These are phyloP conservation scores for Pseudocercospora eumusae DNA, from an alignment of 2,329 filamentous ascomycete species.

Conservation along the genomic window DNA sequence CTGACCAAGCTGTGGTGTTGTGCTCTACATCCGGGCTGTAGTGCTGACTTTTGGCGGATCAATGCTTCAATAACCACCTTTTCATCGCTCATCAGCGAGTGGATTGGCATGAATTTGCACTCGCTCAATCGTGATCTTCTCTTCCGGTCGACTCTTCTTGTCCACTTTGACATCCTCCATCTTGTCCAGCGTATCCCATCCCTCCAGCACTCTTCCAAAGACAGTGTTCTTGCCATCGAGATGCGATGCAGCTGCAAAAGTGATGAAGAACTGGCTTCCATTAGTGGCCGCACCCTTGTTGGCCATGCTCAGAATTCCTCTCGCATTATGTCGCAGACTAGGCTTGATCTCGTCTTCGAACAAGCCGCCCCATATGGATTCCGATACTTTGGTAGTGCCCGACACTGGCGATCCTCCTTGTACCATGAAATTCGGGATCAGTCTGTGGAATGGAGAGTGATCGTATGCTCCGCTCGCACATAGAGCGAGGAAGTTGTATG, in stretches of 20 bases:
- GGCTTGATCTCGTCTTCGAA: constrained; percentile 82
- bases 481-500: constrained; percentile 84
- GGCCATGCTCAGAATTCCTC: constrained; percentile 91
- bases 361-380: constrained; percentile 68
- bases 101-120: constrained; percentile 80
- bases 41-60: too few species aligned
- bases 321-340: constrained; percentile 81
- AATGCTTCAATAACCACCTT: not conserved
- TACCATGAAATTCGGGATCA: constrained; percentile 79
- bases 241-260: constrained; percentile 75
- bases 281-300: constrained; percentile 93
- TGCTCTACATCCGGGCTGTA: too few species aligned
- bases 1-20: too few species aligned
- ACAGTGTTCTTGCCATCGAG: constrained; percentile 83
- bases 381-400: constrained; percentile 45
- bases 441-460: constrained; percentile 73
- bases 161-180: constrained; percentile 73
- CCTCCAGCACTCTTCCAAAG: constrained; percentile 69
- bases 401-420: constrained; percentile 66
- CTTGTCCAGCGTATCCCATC: constrained; percentile 64
- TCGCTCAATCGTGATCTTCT: constrained; percentile 65
- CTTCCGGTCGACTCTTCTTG: constrained; percentile 73
- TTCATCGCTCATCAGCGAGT: constrained; percentile 55
- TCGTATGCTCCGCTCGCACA: constrained; percentile 79
- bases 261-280: constrained; percentile 84